phyloP scores from a whole-genome alignment of 768 basidiomycete genomes.

The Clavaria fumosa region DNA sequence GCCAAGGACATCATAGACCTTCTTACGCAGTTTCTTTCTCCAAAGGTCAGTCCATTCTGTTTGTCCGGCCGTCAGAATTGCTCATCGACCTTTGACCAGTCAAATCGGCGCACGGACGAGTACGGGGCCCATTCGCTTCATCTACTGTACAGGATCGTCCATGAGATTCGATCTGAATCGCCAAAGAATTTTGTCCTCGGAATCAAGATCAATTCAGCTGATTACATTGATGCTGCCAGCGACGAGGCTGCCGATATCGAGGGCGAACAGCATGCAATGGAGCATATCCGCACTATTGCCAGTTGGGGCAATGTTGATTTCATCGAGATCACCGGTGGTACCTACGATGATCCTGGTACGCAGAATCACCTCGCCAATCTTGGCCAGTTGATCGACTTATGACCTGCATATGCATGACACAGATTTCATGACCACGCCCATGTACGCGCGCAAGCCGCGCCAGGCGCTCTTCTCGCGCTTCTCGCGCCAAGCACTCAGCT shows the following conservation, averaged over 20 bases:
- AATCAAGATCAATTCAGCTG: slow-evolving; percentile 68
- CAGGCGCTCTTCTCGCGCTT: slow-evolving; percentile 66
- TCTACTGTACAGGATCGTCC: slow-evolving; percentile 40
- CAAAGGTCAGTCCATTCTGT: slow-evolving; percentile 31
- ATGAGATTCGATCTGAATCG: slow-evolving; percentile 36
- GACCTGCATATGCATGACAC: neutral
- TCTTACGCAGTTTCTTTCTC: slow-evolving; percentile 62
- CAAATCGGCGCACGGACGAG: slow-evolving; percentile 42
- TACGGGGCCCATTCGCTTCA: slow-evolving; percentile 39
- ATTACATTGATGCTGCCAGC: too few relatives aligned
- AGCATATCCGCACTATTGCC: slow-evolving; percentile 45
- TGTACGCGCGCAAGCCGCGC: slow-evolving; percentile 20
- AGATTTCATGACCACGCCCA: slow-evolving; percentile 29
- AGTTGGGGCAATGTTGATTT: slow-evolving; percentile 60
- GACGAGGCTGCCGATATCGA: slow-evolving; percentile 20
- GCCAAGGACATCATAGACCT: slow-evolving; percentile 34
- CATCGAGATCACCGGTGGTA: slow-evolving; percentile 79
- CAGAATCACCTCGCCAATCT: too few relatives aligned
- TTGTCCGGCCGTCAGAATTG: neutral
- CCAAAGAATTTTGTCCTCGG: slow-evolving; percentile 53
- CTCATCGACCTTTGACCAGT: slow-evolving; percentile 8
- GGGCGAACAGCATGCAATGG: slow-evolving; percentile 32
- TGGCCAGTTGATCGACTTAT: too few relatives aligned
- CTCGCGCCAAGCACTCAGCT: slow-evolving; percentile 36
- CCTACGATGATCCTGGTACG: slow-evolving; percentile 66